A percentile compares a stretch with the other conserved stretches of the same genome.
Conservation (phyloP, 1,284 basidiomycete species). For the Fomitopsis palustris region DNA sequence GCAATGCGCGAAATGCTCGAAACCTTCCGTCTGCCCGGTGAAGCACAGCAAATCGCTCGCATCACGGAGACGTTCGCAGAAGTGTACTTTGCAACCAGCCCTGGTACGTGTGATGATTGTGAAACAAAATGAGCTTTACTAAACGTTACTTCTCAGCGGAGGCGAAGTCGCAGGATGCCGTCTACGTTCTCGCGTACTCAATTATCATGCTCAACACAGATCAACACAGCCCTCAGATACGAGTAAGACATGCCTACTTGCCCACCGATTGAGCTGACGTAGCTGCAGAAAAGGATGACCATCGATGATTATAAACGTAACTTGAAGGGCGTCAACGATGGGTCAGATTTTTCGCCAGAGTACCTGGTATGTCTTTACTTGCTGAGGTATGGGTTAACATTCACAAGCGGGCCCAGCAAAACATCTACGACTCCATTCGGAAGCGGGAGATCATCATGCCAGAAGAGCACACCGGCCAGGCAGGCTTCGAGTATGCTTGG, state of each 20-base stretch:
- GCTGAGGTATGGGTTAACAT: background rate
- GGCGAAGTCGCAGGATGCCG: conserved; percentile 89
- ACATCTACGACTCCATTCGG: conserved; percentile 92
- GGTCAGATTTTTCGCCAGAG: conserved; percentile 79
- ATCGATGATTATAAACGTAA: conserved; percentile 94
- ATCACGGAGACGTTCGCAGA: conserved; percentile 96
- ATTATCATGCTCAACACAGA: conserved; percentile 99
- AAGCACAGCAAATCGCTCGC: conserved; percentile 90
- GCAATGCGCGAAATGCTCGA: conserved; percentile 95
- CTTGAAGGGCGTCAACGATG: conserved; percentile 90
- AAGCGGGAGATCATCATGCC: conserved; percentile 97
- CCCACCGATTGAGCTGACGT: conserved; percentile 11
- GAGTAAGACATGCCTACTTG: conserved; percentile 46
- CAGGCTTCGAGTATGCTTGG: conserved; percentile 99
- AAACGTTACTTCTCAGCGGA: conserved; percentile 51
- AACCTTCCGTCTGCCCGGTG: conserved; percentile 92
- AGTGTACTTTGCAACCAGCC: conserved; percentile 82
- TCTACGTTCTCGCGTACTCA: conserved; percentile 93
- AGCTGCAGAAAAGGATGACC: conserved; percentile 86
- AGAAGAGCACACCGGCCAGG: conserved; percentile 94
- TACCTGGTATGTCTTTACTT: conserved; percentile 62
- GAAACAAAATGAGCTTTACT: background rate
- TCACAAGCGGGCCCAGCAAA: conserved; percentile 49
- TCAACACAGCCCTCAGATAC: conserved; percentile 93
- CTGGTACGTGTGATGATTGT: conserved; percentile 46